Percentiles rank a stretch among this genome's conserved stretches.
Conservation (phyloP, 352 stramenopile species). For the Nannochloropsis limnetica region DNA sequence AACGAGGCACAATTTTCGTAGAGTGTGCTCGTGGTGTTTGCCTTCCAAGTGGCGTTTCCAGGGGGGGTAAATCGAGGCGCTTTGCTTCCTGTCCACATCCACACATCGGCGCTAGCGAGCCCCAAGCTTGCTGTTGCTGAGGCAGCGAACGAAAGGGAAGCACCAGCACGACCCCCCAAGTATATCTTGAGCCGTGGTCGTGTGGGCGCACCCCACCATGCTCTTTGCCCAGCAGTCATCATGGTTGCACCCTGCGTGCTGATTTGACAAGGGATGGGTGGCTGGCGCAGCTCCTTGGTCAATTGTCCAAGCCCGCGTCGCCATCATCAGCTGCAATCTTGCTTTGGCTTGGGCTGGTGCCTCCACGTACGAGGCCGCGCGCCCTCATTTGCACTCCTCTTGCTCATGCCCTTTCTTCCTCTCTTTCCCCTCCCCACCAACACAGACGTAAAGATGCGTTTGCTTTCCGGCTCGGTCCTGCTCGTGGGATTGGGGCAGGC, state of each 20-base stretch:
- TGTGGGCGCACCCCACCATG: neutral
- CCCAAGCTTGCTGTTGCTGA: neutral
- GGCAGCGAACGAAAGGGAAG: neutral
- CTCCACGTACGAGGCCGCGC: conserved; percentile 27
- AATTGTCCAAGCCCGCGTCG: neutral
- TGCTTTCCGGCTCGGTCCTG: conserved; percentile 14
- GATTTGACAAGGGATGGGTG: neutral
- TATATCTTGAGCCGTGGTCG: neutral
- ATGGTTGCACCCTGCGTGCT: neutral
- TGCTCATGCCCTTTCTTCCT: neutral
- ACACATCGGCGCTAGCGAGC: neutral
- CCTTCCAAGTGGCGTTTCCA: neutral
- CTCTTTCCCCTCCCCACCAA: neutral
- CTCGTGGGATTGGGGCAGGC: neutral
- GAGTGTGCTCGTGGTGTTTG: neutral
- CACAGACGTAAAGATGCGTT: conserved; percentile 2
- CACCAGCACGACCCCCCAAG: neutral
- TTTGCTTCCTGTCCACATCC: neutral
- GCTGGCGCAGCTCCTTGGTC: neutral
- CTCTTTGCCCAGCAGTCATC: neutral
- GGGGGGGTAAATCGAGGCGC: neutral
- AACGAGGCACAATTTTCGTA: neutral
- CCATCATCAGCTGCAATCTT: neutral
- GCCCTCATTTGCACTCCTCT: neutral
- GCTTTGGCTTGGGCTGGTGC: neutral